Evolutionary conservation across 352 stramenopile species (phyloP).

Genomic region (Phytophthora lateralis): DNA sequence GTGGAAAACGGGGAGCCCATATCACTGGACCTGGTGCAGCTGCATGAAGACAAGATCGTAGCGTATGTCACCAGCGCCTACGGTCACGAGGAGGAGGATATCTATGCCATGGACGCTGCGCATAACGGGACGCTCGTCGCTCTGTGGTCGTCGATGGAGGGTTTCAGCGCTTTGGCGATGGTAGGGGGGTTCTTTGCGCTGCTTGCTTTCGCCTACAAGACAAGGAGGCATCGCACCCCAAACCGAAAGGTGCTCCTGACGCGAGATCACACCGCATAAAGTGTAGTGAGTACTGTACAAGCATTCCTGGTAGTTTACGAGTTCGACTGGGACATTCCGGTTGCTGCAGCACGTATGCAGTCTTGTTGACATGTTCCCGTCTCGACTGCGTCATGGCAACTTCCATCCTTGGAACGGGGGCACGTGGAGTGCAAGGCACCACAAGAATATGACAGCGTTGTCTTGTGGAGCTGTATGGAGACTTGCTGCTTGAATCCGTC

Average conservation of each 20-base stretch:
- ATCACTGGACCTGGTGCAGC: constrained; percentile 49
- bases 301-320: constrained; percentile 8
- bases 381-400: too few relatives aligned
- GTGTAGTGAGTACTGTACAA: constrained; percentile 4
- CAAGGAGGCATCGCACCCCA: constrained; percentile 21
- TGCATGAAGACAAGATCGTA: constrained; percentile 61
- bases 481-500: too few relatives aligned
- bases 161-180: constrained; percentile 45
- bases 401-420: too few relatives aligned
- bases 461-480: too few relatives aligned
- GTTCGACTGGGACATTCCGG: constrained; percentile 4
- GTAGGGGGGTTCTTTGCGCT: constrained; percentile 35
- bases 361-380: too few relatives aligned
- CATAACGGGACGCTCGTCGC: constrained; percentile 45
- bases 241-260: constrained; percentile 20
- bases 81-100: constrained; percentile 50
- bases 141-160: constrained; percentile 45
- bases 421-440: too few relatives aligned
- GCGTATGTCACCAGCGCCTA: constrained; percentile 64
- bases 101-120: constrained; percentile 53
- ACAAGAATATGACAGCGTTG: too few relatives aligned
- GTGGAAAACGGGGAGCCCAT: constrained; percentile 48
- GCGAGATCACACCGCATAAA: constrained; percentile 30
- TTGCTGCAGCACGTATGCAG: constrained; percentile 6
- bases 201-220: constrained; percentile 35